Base-by-base conservation (phyloP, 176 grass and related monocot genomes). In the Triticum monococcum region DNA sequence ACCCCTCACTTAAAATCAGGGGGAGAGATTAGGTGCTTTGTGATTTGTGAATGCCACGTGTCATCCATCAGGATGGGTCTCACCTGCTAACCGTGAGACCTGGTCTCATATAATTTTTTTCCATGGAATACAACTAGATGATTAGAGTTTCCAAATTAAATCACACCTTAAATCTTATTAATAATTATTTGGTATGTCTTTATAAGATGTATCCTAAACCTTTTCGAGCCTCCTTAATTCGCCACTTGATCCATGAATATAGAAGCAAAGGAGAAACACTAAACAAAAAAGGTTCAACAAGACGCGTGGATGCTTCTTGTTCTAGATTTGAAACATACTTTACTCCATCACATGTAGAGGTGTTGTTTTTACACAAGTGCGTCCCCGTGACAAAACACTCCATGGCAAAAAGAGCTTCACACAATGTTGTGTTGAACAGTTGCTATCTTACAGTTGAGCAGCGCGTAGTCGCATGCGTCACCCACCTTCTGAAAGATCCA, bases 401-500 rank as follows among this genome's bases (percentile, higher is more conserved):
- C 7, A 22, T 22, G 18, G 20, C 18, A 22, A 14, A 68, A 18
- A 79, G 23, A 86, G 67, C 38, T 84, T 95, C 88, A 95, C 17
- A 90, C 90, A 74, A 90, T 85, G 22, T 84, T 50, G 57, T 70
- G 43, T 20, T 22, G 12, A 64, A 0, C 56, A 16, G 13, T 72
- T 5, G 62, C 36, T 45, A 77, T 59, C 28, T 92, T 95, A 43
- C 75, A 83, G 32, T 73, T 79, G 24, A 36, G 87, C 26, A 82
- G 64, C 35, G 85, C 84, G 36, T 88, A 85, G 60, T 94, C 64
- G 10, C 89, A 93, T 0, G 95, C 95, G 7, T 98, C 95, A 2
- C 43, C 80, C 5, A 98, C 89, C 0, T 83, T 95, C 11, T 92
- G 84, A 60, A 98, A 95, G 40, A 98, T 86, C 91, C 91, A 95